Percentiles rank a stretch among this genome's conserved stretches.
phyloP scores from a whole-genome alignment of 129 eudicot genomes.

The Deinandra increscens region DNA sequence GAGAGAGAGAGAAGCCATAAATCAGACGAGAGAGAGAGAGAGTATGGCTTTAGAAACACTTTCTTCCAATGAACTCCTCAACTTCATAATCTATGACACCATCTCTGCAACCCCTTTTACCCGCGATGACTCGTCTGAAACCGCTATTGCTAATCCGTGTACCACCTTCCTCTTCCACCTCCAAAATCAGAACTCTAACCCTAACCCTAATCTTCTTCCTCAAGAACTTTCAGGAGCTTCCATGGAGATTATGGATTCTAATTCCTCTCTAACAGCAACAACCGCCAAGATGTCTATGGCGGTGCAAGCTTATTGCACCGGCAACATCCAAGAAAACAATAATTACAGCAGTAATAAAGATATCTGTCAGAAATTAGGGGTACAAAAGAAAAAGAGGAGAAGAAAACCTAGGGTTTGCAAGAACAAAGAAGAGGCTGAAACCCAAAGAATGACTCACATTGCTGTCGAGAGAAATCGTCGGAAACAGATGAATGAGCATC shows the following conservation, averaged over 20 bases:
- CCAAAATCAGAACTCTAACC: slow-evolving; percentile 34
- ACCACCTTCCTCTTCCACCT: slow-evolving; percentile 29
- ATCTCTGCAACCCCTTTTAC: slow-evolving; percentile 56
- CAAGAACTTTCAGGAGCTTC: slow-evolving; percentile 21
- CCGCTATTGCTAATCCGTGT: slow-evolving; percentile 23
- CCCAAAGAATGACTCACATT: slow-evolving; percentile 97
- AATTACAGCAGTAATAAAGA: not conserved
- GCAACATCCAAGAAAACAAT: slow-evolving; percentile 18
- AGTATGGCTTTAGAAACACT: slow-evolving; percentile 79
- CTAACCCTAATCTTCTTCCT: slow-evolving; percentile 16
- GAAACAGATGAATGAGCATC: slow-evolving; percentile 94
- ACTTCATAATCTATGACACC: slow-evolving; percentile 78
- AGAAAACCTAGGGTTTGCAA: slow-evolving; percentile 73
- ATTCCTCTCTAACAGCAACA: slow-evolving; percentile 30
- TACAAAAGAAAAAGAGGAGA: slow-evolving; percentile 71
- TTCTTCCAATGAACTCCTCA: slow-evolving; percentile 68
- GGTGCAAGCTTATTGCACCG: slow-evolving; percentile 27
- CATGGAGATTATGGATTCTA: slow-evolving; percentile 31
- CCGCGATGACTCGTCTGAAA: slow-evolving; percentile 43
- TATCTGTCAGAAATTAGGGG: slow-evolving; percentile 33
- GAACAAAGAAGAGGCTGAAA: slow-evolving; percentile 96
- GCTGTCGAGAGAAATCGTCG: slow-evolving; percentile 92
- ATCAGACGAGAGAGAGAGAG: slow-evolving; percentile 26
- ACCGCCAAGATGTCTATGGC: slow-evolving; percentile 34
- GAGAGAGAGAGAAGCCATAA: slow-evolving; percentile 33